Conservation (phyloP, 371 early-diverging fungal genomes). For the Apophysomyces elegans region DNA sequence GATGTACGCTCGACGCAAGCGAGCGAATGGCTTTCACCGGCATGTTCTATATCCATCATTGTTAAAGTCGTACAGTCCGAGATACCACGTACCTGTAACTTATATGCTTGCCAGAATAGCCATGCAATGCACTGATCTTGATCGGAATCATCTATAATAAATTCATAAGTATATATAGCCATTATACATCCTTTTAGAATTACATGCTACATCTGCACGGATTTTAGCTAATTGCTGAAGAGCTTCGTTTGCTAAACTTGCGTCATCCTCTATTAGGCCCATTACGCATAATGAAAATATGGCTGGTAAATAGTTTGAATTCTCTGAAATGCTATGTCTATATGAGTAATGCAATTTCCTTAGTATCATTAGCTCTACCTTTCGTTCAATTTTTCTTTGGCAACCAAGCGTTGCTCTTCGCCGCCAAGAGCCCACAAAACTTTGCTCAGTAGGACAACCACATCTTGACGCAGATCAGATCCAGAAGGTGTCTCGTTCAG, state of each 20-base stretch:
- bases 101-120: constrained; percentile 40
- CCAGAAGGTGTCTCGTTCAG: constrained; percentile 57
- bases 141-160: constrained; percentile 35
- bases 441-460: constrained; percentile 76
- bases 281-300: constrained; percentile 80
- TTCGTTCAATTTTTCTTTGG: constrained; percentile 80
- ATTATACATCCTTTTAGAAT: constrained; percentile 3
- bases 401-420: constrained; percentile 75
- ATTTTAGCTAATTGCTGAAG: constrained; percentile 74
- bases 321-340: constrained; percentile 52
- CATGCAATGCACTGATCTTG: constrained; percentile 41
- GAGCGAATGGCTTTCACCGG: constrained; percentile 27
- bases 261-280: constrained; percentile 77
- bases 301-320: constrained; percentile 65
- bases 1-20: constrained; percentile 41
- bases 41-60: background rate
- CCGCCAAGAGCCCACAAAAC: constrained; percentile 89
- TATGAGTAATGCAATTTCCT: constrained; percentile 11
- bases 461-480: constrained; percentile 59
- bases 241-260: constrained; percentile 73
- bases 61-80: constrained; percentile 8
- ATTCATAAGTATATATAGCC: background rate
- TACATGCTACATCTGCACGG: constrained; percentile 52
- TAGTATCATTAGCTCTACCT: constrained; percentile 36
- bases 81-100: constrained; percentile 35